Conservation (phyloP, 192 early-diverging fungal species). For the Pilaira anomala region DNA sequence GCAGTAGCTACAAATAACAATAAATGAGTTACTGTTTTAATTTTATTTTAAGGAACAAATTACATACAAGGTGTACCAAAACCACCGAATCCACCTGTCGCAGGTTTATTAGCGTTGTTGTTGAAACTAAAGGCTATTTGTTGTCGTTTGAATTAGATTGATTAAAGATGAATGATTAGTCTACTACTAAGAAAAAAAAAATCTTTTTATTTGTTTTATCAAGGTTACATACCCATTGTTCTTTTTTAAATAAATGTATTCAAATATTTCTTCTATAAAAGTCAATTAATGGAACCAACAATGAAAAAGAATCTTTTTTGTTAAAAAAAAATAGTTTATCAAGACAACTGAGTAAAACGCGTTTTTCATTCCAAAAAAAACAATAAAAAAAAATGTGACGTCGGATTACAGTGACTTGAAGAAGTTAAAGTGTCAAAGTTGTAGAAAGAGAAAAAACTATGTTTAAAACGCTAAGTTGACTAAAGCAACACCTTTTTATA, state of each 20-base stretch:
- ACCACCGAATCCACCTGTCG: slow-evolving; percentile 3
- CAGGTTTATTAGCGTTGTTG: slow-evolving; percentile 21
- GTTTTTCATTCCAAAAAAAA: slow-evolving; percentile 3
- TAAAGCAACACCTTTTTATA: too few species aligned
- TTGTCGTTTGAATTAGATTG: background rate
- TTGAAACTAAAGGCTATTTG: slow-evolving; percentile 20
- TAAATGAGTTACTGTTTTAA: background rate
- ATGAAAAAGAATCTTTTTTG: background rate
- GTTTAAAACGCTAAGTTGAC: too few species aligned
- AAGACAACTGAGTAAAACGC: background rate
- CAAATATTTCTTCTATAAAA: background rate
- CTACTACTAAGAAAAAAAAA: background rate
- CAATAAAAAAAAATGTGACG: slow-evolving; percentile 14
- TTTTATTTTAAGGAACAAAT: background rate
- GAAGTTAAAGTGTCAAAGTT: too few species aligned
- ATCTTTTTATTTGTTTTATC: too few species aligned
- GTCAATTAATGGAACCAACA: background rate
- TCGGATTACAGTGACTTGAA: too few species aligned
- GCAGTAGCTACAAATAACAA: slow-evolving; percentile 30
- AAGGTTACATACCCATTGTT: too few species aligned
- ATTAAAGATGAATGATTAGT: background rate
- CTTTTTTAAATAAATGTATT: too few species aligned
- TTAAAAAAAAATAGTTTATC: background rate
- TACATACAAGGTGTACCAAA: slow-evolving; percentile 4
- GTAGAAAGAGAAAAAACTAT: too few species aligned